Base-by-base conservation (phyloP, 805 yeast species). In the Metschnikowia picachoensis region DNA sequence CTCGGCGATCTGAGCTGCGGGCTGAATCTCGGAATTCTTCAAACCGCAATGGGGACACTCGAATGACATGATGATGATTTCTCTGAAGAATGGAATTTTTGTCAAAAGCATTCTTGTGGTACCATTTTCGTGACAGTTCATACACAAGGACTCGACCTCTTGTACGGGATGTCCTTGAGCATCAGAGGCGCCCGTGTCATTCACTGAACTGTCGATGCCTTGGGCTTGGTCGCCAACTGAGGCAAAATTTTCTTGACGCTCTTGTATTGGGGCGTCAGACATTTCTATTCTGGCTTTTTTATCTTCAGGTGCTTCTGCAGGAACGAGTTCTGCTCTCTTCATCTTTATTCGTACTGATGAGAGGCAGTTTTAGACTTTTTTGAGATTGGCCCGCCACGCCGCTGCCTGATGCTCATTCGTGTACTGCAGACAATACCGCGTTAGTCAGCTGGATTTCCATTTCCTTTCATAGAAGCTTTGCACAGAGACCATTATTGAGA, bases 11-110 rank as follows among this genome's bases (percentile, higher is more conserved):
- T 80, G 80, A 5, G 94, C 83, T 6, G 99, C 99, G n/a, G 97
- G 86, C 72, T 94, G 99, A 56, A 94, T 79, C 68, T 94, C 99
- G 34, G 88, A 80, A 74, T 89, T 92, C 63, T 84, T 87, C 62
- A 88, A 81, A 0, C 88, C 87, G 73, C 99, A 94, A 66, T 91
- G 97, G 27, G 94, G 92, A 67, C 99, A 94, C 55, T 83, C 87
- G 66, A 94, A 94, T 1, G 97, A 90, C 95, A 94, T 92, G 47
- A 94, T 65, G 42, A 94, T 86, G 43, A 94, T 81, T 65, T 94
- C 97, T 53, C 91, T 75, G 70, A 94, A 94, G 59, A 74, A 89
- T 15, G 99, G 99, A 58, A 94, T 94, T 43, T 82, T 76, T 12
- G 99, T 94, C 59, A 94, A 72, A 36, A 94, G 73, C 64, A 94